Evolutionary conservation across 2,329 filamentous ascomycete genomes (phyloP), one percentile per base, ranked within the genome.

Genomic region (Chaetomiaceae sp.): DNA sequence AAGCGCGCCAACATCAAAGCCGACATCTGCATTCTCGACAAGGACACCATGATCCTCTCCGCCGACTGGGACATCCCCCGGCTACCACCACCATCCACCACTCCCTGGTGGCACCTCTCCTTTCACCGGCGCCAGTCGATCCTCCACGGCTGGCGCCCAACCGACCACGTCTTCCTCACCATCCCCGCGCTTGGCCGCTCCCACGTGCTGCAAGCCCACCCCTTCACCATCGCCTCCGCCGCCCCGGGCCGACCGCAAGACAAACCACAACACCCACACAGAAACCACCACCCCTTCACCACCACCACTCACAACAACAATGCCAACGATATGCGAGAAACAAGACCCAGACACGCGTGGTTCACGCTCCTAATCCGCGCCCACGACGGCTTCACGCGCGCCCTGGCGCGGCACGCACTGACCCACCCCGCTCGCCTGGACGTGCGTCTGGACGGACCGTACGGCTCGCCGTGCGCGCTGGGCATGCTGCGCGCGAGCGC

Each of bases 141-240:
- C 10, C 32, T 53, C 19, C 35, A 68, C 39, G 79, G 79, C 33
- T 84, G 81, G 80, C 58, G 67, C 17, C 73, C 80, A 2, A 77
- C 78, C 14, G 77, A 83, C 55, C 81, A 84, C 59, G 70, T 83
- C 39, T 84, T 84, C 61, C 59, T 84, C 47, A 76, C 75, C 1
- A 64, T 84, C 1, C 79, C 80, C 0, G 65, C 64, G 0, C 67
- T 84, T 6, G 73, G 73, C 2, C 61, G 63, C 3, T 72, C 68
- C 44, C 73, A 82, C 56, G 58, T 65, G 3, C 58, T 82, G 1
- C 81, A 84, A 62, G 71, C 79, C 0, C 81, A 85, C 57, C 81
- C 81, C 0, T 84, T 84, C 61, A 84, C 79, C 8, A 82, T 85
- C 45, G 75, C 79, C 14, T 83, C 80, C 2, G 71, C 73, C 0